phyloP scores from a whole-genome alignment of 768 basidiomycete genomes.

The Tricholoma matsutake region DNA sequence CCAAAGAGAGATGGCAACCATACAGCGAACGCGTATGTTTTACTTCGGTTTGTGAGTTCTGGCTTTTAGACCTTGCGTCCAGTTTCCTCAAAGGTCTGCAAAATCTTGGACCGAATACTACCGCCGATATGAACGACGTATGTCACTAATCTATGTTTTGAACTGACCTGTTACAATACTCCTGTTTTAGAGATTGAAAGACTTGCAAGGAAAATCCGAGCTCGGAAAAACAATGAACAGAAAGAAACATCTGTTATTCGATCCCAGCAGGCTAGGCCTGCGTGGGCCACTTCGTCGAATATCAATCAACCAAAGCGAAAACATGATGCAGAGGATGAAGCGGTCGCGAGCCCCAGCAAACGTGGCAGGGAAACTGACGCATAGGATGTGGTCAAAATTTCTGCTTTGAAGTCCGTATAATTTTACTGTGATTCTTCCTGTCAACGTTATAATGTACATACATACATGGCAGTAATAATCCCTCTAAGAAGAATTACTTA shows the following conservation, averaged over 20 bases:
- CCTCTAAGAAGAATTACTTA: slow-evolving; percentile 4
- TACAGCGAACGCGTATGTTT: slow-evolving; percentile 48
- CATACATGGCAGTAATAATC: slow-evolving; percentile 5
- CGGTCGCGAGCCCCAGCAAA: slow-evolving; percentile 19
- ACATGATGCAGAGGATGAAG: slow-evolving; percentile 27
- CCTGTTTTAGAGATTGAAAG: slow-evolving; percentile 30
- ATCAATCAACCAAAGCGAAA: slow-evolving; percentile 33
- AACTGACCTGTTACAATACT: slow-evolving; percentile 9
- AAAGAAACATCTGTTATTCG: slow-evolving; percentile 17
- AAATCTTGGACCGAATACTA: slow-evolving; percentile 66
- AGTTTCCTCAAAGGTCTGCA: slow-evolving; percentile 53
- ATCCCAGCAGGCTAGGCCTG: slow-evolving; percentile 30
- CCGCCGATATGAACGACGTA: slow-evolving; percentile 49
- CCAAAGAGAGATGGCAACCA: slow-evolving; percentile 51
- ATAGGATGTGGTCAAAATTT: slow-evolving; percentile 5
- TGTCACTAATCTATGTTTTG: slow-evolving; percentile 8
- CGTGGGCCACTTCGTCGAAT: slow-evolving; percentile 23
- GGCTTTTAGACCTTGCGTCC: slow-evolving; percentile 6
- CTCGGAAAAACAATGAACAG: slow-evolving; percentile 16
- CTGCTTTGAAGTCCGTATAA: slow-evolving; percentile 4
- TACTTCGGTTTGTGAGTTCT: not conserved
- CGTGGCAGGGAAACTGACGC: slow-evolving; percentile 17
- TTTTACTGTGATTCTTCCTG: not conserved
- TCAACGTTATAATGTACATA: slow-evolving; percentile 4
- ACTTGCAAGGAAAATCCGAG: slow-evolving; percentile 38